Evolutionary conservation across 73 alveolate genomes (phyloP).

Genomic region (Paramecium primaurelia): DNA sequence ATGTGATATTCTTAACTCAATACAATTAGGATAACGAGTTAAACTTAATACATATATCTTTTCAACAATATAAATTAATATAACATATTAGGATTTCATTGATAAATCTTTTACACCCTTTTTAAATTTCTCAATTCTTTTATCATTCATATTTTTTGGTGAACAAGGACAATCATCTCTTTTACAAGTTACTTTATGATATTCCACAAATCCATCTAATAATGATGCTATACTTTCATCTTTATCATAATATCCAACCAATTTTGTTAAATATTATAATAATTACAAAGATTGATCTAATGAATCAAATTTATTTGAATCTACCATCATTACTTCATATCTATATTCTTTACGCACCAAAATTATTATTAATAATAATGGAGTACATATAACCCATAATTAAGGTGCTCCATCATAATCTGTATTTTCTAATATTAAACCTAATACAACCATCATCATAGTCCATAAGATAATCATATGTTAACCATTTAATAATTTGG

Average conservation of each 20-base stretch:
- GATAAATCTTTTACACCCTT: conserved; percentile 34
- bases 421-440: conserved; percentile 38
- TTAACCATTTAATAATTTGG: conserved; percentile 47
- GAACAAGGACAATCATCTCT: conserved; percentile 64
- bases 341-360: conserved; percentile 54
- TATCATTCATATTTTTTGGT: conserved; percentile 54
- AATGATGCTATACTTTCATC: conserved; percentile 34
- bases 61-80: conserved; percentile 39
- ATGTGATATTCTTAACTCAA: conserved; percentile 35
- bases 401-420: conserved; percentile 51
- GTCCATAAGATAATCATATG: conserved; percentile 46
- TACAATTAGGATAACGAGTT: conserved; percentile 54
- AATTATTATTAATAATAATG: conserved; percentile 35
- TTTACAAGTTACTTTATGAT: conserved; percentile 47
- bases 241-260: conserved; percentile 43
- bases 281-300: conserved; percentile 22
- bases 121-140: conserved; percentile 34
- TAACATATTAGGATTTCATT: conserved; percentile 35
- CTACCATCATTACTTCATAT: conserved; percentile 60
- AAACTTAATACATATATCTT: conserved; percentile 46
- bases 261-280: conserved; percentile 39
- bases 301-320: conserved; percentile 57
- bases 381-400: conserved; percentile 50
- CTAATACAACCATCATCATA: conserved; percentile 46
- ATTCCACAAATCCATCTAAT: conserved; percentile 52